Conservation (phyloP, 2,329 filamentous ascomycete genomes). For the Paraconiothyrium sp. region DNA sequence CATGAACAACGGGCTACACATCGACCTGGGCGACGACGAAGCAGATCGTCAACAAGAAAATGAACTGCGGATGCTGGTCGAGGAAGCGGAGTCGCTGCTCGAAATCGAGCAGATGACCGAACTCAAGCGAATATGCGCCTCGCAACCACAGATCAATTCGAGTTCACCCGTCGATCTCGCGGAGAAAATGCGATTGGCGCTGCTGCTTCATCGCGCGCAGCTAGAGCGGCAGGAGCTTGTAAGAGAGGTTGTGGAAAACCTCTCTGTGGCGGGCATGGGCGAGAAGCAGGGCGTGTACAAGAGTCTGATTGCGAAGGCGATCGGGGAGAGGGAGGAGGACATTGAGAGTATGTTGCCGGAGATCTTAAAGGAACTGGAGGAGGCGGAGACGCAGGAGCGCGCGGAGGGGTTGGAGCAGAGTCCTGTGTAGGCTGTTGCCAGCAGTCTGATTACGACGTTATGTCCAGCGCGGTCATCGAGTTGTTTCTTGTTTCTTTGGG, state of each 20-base stretch:
- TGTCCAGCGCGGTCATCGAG: not conserved
- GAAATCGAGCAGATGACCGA: constrained; percentile 56
- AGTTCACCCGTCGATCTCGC: constrained; percentile 53
- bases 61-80: constrained; percentile 48
- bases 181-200: constrained; percentile 66
- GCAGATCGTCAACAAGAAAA: constrained; percentile 43
- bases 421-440: constrained; percentile 29
- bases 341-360: constrained; percentile 69
- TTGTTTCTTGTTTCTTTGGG: not conserved
- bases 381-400: constrained; percentile 53
- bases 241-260: constrained; percentile 72
- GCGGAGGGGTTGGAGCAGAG: constrained; percentile 48
- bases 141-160: constrained; percentile 29
- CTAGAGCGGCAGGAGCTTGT: constrained; percentile 70
- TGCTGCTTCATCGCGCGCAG: constrained; percentile 66
- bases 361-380: constrained; percentile 60
- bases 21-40: constrained; percentile 49
- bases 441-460: constrained; percentile 7
- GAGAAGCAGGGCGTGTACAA: constrained; percentile 80
- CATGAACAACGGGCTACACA: constrained; percentile 37
- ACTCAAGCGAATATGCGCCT: constrained; percentile 45
- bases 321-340: constrained; percentile 74
- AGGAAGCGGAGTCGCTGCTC: constrained; percentile 54
- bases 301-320: constrained; percentile 72
- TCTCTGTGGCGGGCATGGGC: constrained; percentile 74